These are phyloP conservation scores for Pleurotus sapidus DNA, from an alignment of 768 basidiomycete species.

Conservation along the genomic window DNA sequence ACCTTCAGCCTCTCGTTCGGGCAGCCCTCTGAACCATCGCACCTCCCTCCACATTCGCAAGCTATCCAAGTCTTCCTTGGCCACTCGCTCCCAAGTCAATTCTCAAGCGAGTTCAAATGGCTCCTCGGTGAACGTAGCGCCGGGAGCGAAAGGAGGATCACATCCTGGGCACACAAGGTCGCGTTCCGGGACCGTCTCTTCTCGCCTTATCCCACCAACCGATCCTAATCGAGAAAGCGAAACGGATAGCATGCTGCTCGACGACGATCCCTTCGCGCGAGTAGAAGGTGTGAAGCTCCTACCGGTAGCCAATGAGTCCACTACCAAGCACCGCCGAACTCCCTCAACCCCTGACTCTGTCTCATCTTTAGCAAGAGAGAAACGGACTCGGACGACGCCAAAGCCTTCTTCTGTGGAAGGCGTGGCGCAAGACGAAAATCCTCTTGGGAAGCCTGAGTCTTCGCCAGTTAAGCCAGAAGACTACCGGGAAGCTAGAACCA, in stretches of 20 bases:
- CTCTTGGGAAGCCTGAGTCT: conserved; percentile 9
- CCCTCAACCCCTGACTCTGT: conserved; percentile 6
- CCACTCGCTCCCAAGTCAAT: neutral
- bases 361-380: neutral
- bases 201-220: neutral
- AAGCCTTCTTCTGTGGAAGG: conserved; percentile 11
- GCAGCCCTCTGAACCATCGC: conserved; percentile 1
- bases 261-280: conserved; percentile 53
- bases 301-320: conserved; percentile 12
- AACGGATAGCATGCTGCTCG: neutral
- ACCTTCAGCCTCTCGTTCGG: conserved; percentile 1
- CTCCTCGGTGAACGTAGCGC: neutral
- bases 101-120: neutral
- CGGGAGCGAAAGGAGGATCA: neutral
- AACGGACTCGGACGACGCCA: neutral
- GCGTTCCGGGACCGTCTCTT: conserved; percentile 1
- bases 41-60: neutral
- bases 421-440: conserved; percentile 8
- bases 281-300: conserved; percentile 48
- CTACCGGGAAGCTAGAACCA: conserved; percentile 30
- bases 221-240: neutral
- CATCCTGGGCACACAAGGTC: neutral
- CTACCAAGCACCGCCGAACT: neutral
- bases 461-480: conserved; percentile 19
- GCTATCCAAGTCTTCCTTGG: conserved; percentile 2